Conservation (phyloP, 345 rosid genomes). For the Orychophragmus violaceus region DNA sequence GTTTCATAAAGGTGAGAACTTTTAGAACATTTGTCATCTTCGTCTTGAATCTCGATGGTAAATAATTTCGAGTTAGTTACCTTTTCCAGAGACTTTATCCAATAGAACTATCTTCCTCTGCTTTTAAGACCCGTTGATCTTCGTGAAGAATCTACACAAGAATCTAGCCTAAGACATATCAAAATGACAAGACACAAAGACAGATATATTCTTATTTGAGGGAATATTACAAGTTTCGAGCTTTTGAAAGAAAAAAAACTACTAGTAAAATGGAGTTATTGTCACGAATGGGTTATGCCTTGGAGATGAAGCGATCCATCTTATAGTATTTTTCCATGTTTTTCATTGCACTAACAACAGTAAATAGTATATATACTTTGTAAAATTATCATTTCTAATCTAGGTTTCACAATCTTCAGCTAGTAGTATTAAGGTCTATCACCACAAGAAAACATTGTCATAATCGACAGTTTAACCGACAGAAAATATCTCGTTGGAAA, state of each 20-base stretch:
- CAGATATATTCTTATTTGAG: neutral
- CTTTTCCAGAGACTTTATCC: conserved; percentile 1
- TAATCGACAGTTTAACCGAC: too few species aligned
- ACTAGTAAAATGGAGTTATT: neutral
- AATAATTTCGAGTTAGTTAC: neutral
- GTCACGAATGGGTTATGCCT: neutral
- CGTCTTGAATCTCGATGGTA: conserved; percentile 6
- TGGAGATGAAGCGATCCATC: conserved; percentile 3
- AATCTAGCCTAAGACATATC: neutral
- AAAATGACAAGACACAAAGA: conserved; percentile 1
- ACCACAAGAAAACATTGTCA: too few species aligned
- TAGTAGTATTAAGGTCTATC: neutral
- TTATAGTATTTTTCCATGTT: neutral
- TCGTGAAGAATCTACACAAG: conserved; percentile 21
- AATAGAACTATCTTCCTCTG: neutral
- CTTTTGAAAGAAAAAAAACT: neutral
- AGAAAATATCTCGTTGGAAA: too few species aligned
- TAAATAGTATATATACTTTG: neutral
- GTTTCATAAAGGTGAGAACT: conserved; percentile 4
- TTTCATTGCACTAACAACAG: neutral
- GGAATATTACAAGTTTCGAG: neutral
- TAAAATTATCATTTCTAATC: neutral
- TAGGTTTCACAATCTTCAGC: neutral
- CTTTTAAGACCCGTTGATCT: conserved; percentile 9
- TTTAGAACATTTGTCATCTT: neutral